These are phyloP conservation scores for Drechslerella stenobrocha DNA, from an alignment of 2,329 filamentous ascomycete species.

Conservation along the genomic window DNA sequence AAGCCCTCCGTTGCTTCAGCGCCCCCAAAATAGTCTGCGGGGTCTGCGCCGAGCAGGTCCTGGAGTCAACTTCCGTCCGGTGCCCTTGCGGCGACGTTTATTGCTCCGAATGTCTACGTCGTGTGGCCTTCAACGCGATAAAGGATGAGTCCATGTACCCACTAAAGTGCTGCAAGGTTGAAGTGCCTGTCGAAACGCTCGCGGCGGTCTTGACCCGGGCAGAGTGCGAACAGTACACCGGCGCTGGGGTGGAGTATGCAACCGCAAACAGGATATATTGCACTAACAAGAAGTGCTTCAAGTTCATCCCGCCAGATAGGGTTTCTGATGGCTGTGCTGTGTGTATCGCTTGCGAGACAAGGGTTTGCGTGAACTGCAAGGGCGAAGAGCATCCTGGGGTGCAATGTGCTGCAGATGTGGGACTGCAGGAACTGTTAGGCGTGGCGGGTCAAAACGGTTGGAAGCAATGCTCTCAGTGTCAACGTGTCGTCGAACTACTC, in stretches of 20 bases:
- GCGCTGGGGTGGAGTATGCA: conserved; percentile 14
- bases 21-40: conserved; percentile 16
- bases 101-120: conserved; percentile 20
- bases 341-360: conserved; percentile 13
- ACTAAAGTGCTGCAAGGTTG: conserved; percentile 22
- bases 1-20: conserved; percentile 10
- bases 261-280: conserved; percentile 25
- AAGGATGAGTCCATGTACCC: conserved; percentile 40
- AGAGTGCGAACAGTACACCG: conserved; percentile 20
- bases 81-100: conserved; percentile 19
- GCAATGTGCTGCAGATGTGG: conserved; percentile 1
- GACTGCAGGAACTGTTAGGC: neutral
- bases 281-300: conserved; percentile 22
- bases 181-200: conserved; percentile 4
- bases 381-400: neutral
- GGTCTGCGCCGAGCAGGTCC: conserved; percentile 15
- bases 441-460: conserved; percentile 26
- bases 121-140: conserved; percentile 15
- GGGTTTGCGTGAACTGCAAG: conserved; percentile 17
- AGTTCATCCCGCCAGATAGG: conserved; percentile 21
- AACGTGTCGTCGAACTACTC: conserved; percentile 28
- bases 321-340: neutral
- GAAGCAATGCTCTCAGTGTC: conserved; percentile 22
- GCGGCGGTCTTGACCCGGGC: neutral
- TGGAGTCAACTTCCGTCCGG: neutral